Percentiles rank a stretch among this genome's conserved stretches.
Evolutionary conservation across 2,329 filamentous ascomycete species (phyloP).

Genomic region (Xylariales sp.): DNA sequence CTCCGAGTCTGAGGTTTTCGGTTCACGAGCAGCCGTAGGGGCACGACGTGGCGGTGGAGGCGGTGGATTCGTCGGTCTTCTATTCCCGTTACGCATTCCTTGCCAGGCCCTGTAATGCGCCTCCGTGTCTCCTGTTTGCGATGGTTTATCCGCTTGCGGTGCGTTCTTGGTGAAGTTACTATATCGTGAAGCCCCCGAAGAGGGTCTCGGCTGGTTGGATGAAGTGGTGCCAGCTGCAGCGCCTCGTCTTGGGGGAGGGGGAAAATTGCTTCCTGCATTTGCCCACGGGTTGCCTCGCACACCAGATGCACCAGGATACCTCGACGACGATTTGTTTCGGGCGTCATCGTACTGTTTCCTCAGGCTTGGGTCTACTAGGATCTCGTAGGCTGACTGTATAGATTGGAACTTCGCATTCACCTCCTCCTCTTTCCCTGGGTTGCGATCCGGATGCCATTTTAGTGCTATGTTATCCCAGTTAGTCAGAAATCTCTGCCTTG

Average conservation of each 20-base stretch:
- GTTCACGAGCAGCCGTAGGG: constrained; percentile 20
- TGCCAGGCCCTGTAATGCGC: constrained; percentile 30
- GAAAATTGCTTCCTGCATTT: constrained; percentile 43
- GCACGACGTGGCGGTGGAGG: constrained; percentile 21
- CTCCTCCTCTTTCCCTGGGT: constrained; percentile 76
- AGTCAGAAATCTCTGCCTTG: background rate
- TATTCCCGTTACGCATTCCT: constrained; percentile 28
- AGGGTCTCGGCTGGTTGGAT: constrained; percentile 12
- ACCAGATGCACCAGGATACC: constrained; percentile 46
- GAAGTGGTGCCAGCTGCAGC: constrained; percentile 15
- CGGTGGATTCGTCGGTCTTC: constrained; percentile 17
- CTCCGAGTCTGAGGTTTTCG: constrained; percentile 17
- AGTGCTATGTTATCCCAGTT: constrained; percentile 49
- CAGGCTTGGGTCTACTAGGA: constrained; percentile 50
- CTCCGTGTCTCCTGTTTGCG: constrained; percentile 19
- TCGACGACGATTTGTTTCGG: constrained; percentile 27
- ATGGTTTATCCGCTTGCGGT: constrained; percentile 10
- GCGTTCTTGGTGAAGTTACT: constrained; percentile 15
- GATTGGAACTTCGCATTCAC: constrained; percentile 79
- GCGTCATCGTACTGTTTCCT: constrained; percentile 51
- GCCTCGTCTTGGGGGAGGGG: constrained; percentile 42
- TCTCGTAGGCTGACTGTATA: constrained; percentile 81
- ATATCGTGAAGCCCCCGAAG: constrained; percentile 42
- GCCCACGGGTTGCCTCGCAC: constrained; percentile 55
- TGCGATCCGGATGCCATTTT: constrained; percentile 85